phyloP scores from a whole-genome alignment of 306 rosid species.

The Psophocarpus tetragonolobus region DNA sequence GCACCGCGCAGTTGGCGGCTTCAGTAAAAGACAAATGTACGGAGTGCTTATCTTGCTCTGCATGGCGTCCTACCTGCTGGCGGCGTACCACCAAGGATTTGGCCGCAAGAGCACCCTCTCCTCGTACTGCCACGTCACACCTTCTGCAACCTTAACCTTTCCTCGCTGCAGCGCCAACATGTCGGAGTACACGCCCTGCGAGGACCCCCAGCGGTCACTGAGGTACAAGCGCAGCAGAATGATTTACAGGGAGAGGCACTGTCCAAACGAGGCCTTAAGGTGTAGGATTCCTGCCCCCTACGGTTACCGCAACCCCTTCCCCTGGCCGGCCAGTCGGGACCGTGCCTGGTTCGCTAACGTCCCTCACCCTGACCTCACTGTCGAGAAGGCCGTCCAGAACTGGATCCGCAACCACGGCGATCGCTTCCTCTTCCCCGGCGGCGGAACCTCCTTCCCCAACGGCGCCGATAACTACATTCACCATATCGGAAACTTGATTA shows the following conservation, averaged over 20 bases:
- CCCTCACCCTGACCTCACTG: constrained; percentile 79
- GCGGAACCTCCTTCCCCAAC: constrained; percentile 87
- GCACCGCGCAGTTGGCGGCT: too few species aligned
- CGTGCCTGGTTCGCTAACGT: constrained; percentile 75
- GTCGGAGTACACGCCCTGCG: constrained; percentile 87
- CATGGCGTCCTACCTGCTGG: too few species aligned
- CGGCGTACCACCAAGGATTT: too few species aligned
- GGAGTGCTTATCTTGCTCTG: too few species aligned
- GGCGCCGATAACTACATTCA: constrained; percentile 84
- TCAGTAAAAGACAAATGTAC: too few species aligned
- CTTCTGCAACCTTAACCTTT: too few species aligned
- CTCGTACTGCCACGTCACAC: too few species aligned
- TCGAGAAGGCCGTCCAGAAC: constrained; percentile 93
- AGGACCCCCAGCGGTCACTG: constrained; percentile 56
- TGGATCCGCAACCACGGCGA: constrained; percentile 74
- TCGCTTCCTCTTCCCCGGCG: constrained; percentile 73
- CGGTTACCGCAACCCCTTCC: constrained; percentile 64
- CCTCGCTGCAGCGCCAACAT: constrained; percentile 51
- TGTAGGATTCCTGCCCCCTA: constrained; percentile 77
- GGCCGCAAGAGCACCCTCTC: constrained; percentile 40
- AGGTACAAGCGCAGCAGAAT: constrained; percentile 47
- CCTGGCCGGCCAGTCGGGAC: constrained; percentile 82
- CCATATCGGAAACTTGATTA: constrained; percentile 62
- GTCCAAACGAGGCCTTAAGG: constrained; percentile 50
- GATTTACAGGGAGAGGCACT: constrained; percentile 80